Evolutionary conservation across 345 rosid genomes (phyloP), one percentile per base, ranked within the genome.

Genomic region (Corchorus olitorius): DNA sequence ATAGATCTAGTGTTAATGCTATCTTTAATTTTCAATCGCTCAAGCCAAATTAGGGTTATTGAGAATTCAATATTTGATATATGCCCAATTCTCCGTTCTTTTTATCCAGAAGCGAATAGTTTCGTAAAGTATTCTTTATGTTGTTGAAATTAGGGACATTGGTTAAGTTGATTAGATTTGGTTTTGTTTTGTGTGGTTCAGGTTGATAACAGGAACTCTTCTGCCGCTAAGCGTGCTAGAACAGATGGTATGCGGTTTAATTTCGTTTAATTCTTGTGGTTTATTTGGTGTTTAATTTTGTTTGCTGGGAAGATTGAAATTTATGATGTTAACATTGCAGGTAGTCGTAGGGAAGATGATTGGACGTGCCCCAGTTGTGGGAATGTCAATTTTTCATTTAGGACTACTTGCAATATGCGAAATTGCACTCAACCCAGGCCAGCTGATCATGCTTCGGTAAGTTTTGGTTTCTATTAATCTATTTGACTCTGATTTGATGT

Each of bases 291-390:
- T 34, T 37, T 8, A 12, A 14, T 41, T 3, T 17, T 33, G 2
- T 19, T 46, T 70, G 60, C 52, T 70, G 61, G 46, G 8, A 6
- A n/a, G 41, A 22, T 70, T 70, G n/a, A 27, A 19, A 54, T 14
- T 20, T 46, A 0, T 65, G 27, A 64, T 72, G 77, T 50, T 39
- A 46, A 49, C 34, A 75, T 50, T 69, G 59, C 74, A 97, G 99
- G 99, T 41, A 90, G 99, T 65, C 95, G 99, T 3, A 91, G 99
- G 85, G 99, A 97, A 76, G 98, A 97, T 84, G 99, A 97, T 76
- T 97, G 98, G 99, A 94, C 97, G 43, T 96, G 98, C 64, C 98
- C 98, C 3, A 96, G 97, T 74, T 96, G 99, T 77, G 97, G 95
- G 74, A 96, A 96, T 81, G 99, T 92, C 77, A 96, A 96, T 66